phyloP scores from a whole-genome alignment of 75 land plant genomes.

The Cryptomeria japonica region DNA sequence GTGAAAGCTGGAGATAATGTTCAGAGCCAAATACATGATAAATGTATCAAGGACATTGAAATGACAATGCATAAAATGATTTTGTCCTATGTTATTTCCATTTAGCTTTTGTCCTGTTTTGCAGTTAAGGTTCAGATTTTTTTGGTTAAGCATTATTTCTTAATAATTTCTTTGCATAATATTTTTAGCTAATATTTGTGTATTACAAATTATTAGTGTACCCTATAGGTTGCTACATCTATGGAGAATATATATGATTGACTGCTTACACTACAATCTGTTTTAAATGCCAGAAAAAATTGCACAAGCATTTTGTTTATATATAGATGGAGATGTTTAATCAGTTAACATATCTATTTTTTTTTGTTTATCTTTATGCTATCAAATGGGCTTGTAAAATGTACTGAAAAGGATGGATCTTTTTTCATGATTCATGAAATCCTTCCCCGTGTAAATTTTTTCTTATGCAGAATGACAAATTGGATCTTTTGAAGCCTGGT shows the following conservation, averaged over 20 bases:
- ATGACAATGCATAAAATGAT: neutral
- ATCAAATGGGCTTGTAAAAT: neutral
- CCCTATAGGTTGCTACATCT: neutral
- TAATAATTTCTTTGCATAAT: neutral
- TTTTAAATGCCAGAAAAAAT: neutral
- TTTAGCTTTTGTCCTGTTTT: neutral
- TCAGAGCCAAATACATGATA: neutral
- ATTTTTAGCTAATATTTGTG: neutral
- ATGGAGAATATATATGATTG: neutral
- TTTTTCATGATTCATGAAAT: neutral
- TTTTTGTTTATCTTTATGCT: neutral
- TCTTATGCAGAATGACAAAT: constrained; percentile 80
- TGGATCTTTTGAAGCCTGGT: constrained; percentile 75
- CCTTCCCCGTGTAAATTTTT: neutral
- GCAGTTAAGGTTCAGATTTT: neutral
- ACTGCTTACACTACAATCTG: constrained; percentile 6
- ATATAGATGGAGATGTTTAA: neutral
- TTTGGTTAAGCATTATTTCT: neutral
- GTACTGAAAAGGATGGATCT: neutral
- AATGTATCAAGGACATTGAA: neutral
- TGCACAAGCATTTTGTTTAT: neutral
- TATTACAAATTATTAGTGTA: neutral
- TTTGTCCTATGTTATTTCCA: neutral
- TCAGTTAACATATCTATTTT: neutral
- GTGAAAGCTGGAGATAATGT: neutral